Evolutionary conservation across 495 filamentous ascomycete species (phyloP), one percentile per base, ranked within the genome.

Genomic region (Penicilliopsis zonata): DNA sequence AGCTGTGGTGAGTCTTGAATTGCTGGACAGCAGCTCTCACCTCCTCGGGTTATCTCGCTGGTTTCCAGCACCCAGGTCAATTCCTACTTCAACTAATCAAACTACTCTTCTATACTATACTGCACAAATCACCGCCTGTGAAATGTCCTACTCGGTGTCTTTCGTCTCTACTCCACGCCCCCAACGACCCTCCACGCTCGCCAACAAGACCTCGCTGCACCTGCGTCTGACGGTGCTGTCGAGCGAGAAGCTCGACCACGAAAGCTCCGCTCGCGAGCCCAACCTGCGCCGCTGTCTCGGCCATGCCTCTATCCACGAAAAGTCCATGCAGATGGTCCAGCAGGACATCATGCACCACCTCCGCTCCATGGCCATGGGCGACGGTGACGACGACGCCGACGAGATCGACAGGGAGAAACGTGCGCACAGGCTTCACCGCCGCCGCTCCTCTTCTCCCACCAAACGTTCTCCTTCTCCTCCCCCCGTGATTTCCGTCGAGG

Each of bases 231-330:
- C 34, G 24, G 17, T 16, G 9, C 28, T 52, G 26, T 52, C 49
- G 9, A 38, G 38, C 20, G 26, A 34, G 13, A 45, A 52, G 13
- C 42, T 52, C 2, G 31, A 37, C 8, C 21, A 33, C 17, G 42
- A 52, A 27, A 9, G 36, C 2, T 17, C 42, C 7, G 29, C 38
- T 1, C 28, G 33, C 12, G 41, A 40, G 15, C 49, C 49, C 9
- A 40, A 52, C 23, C 38, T 52, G 6, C 49, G 49, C 8, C 44
- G 45, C 9, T 52, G 49, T 14, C 20, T 52, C 1, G 44, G 38
- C 28, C 49, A 52, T 32, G 40, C 45, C 13, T 26, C 37, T 1
- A 29, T 52, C 12, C 38, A 49, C 10, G 34, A 33, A 6, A 41
- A 37, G 3, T 51, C 47, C 1, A 34, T 47, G 16, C 15, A 44